phyloP scores from a whole-genome alignment of 2,329 filamentous ascomycete genomes.

The Colletotrichum truncatum region DNA sequence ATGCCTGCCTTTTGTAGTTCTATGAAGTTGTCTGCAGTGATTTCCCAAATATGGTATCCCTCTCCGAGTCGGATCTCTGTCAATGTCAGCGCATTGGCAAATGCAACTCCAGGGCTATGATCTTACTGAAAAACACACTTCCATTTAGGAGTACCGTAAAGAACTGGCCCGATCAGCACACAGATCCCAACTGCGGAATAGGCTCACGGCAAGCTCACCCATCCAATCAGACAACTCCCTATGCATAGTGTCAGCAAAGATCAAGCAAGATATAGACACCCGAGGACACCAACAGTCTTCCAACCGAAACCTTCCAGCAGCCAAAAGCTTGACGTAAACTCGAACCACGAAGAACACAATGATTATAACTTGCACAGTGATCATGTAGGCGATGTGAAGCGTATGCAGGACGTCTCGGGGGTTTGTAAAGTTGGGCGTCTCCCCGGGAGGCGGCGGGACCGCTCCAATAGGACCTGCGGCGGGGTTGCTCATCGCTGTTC shows the following conservation, averaged over 20 bases:
- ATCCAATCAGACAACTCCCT: conserved; percentile 26
- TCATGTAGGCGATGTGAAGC: conserved; percentile 10
- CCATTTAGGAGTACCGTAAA: conserved; percentile 20
- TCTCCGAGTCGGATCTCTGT: conserved; percentile 16
- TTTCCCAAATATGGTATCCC: conserved; percentile 21
- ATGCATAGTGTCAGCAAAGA: background rate
- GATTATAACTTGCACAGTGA: background rate
- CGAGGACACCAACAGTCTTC: conserved; percentile 21
- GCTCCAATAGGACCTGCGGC: conserved; percentile 16
- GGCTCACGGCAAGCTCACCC: conserved; percentile 8
- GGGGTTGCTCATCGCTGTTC: conserved; percentile 12
- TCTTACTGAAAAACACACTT: conserved; percentile 18
- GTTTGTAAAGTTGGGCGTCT: conserved; percentile 24
- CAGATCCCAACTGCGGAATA: background rate
- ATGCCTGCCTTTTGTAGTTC: conserved; percentile 10
- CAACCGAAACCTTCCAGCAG: conserved; percentile 16
- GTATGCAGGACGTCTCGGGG: conserved; percentile 19
- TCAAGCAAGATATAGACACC: background rate
- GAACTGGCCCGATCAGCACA: conserved; percentile 2
- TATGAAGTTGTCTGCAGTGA: background rate
- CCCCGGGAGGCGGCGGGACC: conserved; percentile 24
- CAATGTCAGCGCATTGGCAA: background rate
- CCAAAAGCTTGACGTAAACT: conserved; percentile 18
- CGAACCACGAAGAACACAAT: conserved; percentile 18
- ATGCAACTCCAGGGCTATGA: background rate